phyloP scores from a whole-genome alignment of 768 basidiomycete species.

The Mycena rebaudengoi region DNA sequence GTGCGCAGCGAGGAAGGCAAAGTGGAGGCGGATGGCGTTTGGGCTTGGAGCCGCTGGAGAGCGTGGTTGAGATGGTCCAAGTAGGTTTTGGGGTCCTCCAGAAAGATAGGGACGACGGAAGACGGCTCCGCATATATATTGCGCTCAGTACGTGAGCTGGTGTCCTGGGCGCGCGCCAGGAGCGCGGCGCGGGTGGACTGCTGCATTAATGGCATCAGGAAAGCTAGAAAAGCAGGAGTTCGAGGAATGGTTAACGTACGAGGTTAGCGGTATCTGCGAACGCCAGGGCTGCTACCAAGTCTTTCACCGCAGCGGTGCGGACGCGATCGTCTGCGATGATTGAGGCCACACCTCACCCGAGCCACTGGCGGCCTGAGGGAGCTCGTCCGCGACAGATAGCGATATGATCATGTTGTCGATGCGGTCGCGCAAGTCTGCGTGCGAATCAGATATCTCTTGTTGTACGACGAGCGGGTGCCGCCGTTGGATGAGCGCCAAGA shows the following conservation, averaged over 20 bases:
- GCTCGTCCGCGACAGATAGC: conserved; percentile 59
- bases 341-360: conserved; percentile 53
- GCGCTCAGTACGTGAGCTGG: conserved; percentile 67
- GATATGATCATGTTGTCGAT: conserved; percentile 67
- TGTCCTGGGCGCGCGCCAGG: conserved; percentile 74
- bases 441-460: conserved; percentile 44
- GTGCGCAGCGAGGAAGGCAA: conserved; percentile 61
- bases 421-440: conserved; percentile 47
- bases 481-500: conserved; percentile 71
- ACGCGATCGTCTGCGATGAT: conserved; percentile 67
- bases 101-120: conserved; percentile 54
- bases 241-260: conserved; percentile 43
- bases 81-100: conserved; percentile 52
- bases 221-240: neutral
- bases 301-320: conserved; percentile 66
- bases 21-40: conserved; percentile 65
- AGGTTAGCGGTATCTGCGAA: conserved; percentile 48
- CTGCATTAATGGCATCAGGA: conserved; percentile 40
- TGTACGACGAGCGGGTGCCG: conserved; percentile 64
- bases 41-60: conserved; percentile 52
- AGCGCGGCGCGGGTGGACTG: conserved; percentile 70
- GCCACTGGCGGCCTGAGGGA: conserved; percentile 23
- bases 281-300: conserved; percentile 52
- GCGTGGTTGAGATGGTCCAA: conserved; percentile 50
- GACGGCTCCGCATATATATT: conserved; percentile 67